Evolutionary conservation across 192 early-diverging fungal genomes (phyloP).

Genomic region (Backusella morwellensis): DNA sequence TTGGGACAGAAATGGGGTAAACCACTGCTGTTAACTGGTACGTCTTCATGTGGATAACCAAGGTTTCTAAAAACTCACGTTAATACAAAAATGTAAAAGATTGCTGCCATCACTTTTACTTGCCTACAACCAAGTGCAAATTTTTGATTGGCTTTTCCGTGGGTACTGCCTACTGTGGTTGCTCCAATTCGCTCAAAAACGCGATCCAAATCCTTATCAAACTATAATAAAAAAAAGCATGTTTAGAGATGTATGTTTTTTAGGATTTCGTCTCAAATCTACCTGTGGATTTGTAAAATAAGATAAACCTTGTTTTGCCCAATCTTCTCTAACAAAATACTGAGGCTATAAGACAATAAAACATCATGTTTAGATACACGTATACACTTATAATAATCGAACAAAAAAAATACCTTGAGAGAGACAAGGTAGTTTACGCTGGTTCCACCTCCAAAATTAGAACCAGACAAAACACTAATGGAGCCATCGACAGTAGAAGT

Average conservation of each 20-base stretch:
- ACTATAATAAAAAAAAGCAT: constrained; percentile 21
- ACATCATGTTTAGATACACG: background rate
- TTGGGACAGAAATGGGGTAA: constrained; percentile 57
- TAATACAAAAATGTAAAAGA: background rate
- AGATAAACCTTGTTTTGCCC: constrained; percentile 58
- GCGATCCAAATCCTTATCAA: constrained; percentile 46
- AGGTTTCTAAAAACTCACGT: constrained; percentile 35
- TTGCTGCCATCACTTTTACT: background rate
- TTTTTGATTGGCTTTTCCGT: constrained; percentile 61
- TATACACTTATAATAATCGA: constrained; percentile 11
- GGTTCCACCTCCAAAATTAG: constrained; percentile 71
- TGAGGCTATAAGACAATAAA: constrained; percentile 37
- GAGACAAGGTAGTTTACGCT: constrained; percentile 61
- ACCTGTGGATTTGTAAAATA: constrained; percentile 50
- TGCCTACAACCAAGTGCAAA: constrained; percentile 63
- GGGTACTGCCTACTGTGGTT: constrained; percentile 43
- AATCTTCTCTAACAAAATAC: constrained; percentile 66
- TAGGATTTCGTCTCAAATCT: background rate
- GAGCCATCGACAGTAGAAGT: constrained; percentile 49
- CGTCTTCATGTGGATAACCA: constrained; percentile 50
- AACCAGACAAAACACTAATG: constrained; percentile 54
- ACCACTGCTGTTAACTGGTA: constrained; percentile 67
- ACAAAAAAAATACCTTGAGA: constrained; percentile 35
- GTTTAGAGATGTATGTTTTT: background rate
- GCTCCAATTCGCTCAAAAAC: constrained; percentile 58